Evolutionary conservation across 139 green algal species (phyloP).

Genomic region (Chlorella sp.): DNA sequence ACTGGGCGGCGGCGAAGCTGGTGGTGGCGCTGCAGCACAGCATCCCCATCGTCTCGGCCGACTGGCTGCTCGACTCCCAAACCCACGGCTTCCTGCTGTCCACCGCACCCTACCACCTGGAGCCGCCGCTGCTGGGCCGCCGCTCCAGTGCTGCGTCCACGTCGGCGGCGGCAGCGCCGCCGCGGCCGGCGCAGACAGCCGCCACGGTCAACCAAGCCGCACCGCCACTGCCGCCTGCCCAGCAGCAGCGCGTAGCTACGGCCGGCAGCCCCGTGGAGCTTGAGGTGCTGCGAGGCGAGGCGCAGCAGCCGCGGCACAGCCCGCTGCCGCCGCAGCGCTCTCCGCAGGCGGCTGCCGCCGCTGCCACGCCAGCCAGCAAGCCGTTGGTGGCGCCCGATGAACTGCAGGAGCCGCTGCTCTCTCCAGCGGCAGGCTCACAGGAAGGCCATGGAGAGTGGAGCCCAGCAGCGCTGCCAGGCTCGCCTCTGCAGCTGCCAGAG

Average conservation of each 20-base stretch:
- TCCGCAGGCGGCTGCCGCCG: neutral
- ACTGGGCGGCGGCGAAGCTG: slow-evolving; percentile 17
- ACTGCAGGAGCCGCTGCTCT: neutral
- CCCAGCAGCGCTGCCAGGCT: neutral
- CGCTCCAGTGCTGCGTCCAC: slow-evolving; percentile 13
- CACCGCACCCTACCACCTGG: neutral
- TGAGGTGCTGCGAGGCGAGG: neutral
- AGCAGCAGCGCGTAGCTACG: neutral
- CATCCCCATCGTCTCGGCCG: neutral
- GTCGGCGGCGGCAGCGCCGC: neutral
- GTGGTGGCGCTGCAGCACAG: neutral
- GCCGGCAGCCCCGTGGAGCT: neutral
- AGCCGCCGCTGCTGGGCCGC: neutral
- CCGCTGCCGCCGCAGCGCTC: neutral
- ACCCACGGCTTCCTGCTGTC: slow-evolving; percentile 15
- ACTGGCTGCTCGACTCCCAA: slow-evolving; percentile 3
- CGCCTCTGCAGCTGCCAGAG: neutral
- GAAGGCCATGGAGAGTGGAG: neutral
- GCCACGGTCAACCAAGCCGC: neutral
- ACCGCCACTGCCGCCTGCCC: neutral
- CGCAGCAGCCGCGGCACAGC: neutral
- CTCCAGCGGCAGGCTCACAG: neutral
- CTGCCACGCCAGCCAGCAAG: too few species aligned
- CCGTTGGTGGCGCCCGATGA: neutral
- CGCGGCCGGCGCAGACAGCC: neutral